A percentile compares a stretch with the other conserved stretches of the same genome.
Conservation (phyloP, 306 rosid genomes). For the Prosopis cineraria region DNA sequence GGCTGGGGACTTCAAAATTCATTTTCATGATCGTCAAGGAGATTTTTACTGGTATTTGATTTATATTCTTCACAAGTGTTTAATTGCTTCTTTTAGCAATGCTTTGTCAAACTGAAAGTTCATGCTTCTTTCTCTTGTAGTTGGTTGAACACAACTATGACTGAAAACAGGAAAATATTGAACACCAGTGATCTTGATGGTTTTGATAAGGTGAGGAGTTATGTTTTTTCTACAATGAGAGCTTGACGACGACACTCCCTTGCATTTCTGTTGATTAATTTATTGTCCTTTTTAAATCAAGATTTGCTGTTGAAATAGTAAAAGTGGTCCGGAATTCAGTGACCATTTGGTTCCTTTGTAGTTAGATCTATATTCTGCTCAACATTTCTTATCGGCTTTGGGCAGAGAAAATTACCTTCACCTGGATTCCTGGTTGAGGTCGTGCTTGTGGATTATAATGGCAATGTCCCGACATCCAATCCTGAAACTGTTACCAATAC, state of each 20-base stretch:
- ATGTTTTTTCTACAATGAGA: not conserved
- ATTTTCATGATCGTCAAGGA: conserved; percentile 95
- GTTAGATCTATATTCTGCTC: conserved; percentile 22
- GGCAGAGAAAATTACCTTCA: conserved; percentile 93
- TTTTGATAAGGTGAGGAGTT: conserved; percentile 78
- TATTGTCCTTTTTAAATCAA: not conserved
- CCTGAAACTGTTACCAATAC: conserved; percentile 51
- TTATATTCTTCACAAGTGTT: conserved; percentile 1
- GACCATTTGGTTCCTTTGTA: not conserved
- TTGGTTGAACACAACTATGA: conserved; percentile 97
- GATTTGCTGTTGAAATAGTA: not conserved
- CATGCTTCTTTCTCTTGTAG: conserved; percentile 49
- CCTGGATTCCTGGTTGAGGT: conserved; percentile 95
- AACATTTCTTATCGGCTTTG: conserved; percentile 24
- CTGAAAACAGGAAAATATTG: conserved; percentile 80
- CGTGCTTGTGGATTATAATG: conserved; percentile 71
- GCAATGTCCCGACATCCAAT: conserved; percentile 44
- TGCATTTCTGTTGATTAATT: conserved; percentile 6
- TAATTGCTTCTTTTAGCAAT: conserved; percentile 16
- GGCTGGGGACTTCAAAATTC: conserved; percentile 92
- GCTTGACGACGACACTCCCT: not conserved
- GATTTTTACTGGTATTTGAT: conserved; percentile 85
- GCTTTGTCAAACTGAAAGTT: conserved; percentile 28
- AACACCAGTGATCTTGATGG: conserved; percentile 82
- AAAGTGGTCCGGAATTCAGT: not conserved